Conservation (phyloP, 2,329 filamentous ascomycete genomes). For the Aciculosporium take region DNA sequence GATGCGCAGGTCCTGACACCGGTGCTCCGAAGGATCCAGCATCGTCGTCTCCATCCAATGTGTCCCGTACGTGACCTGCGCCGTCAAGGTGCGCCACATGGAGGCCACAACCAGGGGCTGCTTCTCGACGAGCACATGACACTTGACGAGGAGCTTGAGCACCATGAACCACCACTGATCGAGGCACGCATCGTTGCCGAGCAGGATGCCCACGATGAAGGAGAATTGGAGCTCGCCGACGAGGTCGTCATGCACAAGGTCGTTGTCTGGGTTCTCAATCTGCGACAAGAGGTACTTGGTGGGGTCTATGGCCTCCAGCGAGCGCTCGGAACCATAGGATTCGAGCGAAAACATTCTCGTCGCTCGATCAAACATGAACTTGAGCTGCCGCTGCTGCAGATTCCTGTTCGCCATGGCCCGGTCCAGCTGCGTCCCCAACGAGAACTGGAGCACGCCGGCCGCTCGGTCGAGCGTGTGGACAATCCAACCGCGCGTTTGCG, state of each 20-base stretch:
- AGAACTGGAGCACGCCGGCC: constrained; percentile 26
- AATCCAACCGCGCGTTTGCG: constrained; percentile 29
- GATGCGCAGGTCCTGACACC: constrained; percentile 25
- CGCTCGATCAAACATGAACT: constrained; percentile 32
- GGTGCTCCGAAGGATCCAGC: constrained; percentile 21
- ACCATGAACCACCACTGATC: constrained; percentile 48
- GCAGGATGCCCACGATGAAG: constrained; percentile 41
- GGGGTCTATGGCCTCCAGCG: constrained; percentile 32
- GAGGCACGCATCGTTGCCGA: constrained; percentile 44
- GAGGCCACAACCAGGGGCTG: constrained; percentile 29
- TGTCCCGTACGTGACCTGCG: constrained; percentile 41
- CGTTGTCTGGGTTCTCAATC: constrained; percentile 17
- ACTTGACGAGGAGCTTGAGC: constrained; percentile 35
- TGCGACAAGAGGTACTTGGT: constrained; percentile 30
- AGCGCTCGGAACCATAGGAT: constrained; percentile 23
- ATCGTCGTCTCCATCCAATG: constrained; percentile 32
- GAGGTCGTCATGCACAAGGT: constrained; percentile 27
- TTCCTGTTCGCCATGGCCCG: constrained; percentile 20
- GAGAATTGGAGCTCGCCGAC: constrained; percentile 47
- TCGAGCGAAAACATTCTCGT: constrained; percentile 27
- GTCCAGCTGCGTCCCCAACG: constrained; percentile 26
- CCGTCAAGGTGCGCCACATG: constrained; percentile 36
- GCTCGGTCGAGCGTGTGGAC: constrained; percentile 40
- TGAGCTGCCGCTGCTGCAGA: constrained; percentile 26
- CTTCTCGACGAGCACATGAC: constrained; percentile 28